Evolutionary conservation across 2,329 filamentous ascomycete genomes (phyloP).

Genomic region (Epichloe glyceriae): DNA sequence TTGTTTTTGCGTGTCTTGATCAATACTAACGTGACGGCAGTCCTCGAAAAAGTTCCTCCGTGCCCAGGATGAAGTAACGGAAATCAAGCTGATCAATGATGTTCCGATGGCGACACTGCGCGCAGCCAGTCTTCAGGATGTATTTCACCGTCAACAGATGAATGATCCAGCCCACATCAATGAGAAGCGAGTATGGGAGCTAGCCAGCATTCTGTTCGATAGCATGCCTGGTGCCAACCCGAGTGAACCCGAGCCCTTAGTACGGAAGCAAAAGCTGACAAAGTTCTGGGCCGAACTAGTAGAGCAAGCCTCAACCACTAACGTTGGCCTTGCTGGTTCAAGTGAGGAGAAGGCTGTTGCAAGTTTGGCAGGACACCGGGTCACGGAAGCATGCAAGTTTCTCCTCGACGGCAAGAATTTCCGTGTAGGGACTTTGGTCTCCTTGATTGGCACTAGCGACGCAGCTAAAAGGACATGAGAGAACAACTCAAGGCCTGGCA

Average conservation of each 20-base stretch:
- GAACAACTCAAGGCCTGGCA: conserved; percentile 78
- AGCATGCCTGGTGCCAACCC: conserved; percentile 32
- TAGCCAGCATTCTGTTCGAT: conserved; percentile 81
- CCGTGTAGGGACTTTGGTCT: conserved; percentile 70
- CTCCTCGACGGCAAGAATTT: conserved; percentile 66
- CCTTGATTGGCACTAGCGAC: conserved; percentile 66
- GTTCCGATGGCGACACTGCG: conserved; percentile 46
- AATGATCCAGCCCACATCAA: conserved; percentile 37
- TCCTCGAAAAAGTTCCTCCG: conserved; percentile 40
- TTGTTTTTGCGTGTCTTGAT: not conserved
- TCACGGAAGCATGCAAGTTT: conserved; percentile 71
- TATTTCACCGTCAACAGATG: conserved; percentile 29
- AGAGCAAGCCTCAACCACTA: conserved; percentile 40
- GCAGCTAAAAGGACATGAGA: conserved; percentile 60
- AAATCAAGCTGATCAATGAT: conserved; percentile 38
- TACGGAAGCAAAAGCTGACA: conserved; percentile 52
- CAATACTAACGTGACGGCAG: conserved; percentile 20
- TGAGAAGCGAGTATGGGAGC: conserved; percentile 70
- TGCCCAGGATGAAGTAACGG: conserved; percentile 42
- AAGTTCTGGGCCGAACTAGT: conserved; percentile 55
- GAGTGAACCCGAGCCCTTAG: conserved; percentile 24
- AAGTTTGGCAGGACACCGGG: conserved; percentile 62
- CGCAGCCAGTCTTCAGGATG: conserved; percentile 20
- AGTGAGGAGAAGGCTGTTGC: conserved; percentile 75
- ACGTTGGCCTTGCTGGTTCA: conserved; percentile 45